These are phyloP conservation scores for Rasamsonia emersonii DNA, from an alignment of 2,329 filamentous ascomycete genomes.

Conservation along the genomic window DNA sequence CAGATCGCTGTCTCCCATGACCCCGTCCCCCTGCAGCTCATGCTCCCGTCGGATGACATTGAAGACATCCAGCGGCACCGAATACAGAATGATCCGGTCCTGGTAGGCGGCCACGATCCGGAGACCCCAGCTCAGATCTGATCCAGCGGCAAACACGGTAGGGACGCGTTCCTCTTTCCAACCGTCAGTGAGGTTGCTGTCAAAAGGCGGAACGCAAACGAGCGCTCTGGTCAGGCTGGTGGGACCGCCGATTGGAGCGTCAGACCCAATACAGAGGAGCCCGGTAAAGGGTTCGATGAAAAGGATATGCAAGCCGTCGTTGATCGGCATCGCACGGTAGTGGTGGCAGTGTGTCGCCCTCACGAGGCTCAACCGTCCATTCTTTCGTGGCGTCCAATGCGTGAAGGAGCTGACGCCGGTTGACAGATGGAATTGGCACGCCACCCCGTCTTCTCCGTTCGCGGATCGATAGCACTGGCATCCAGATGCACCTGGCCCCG, in stretches of 20 bases:
- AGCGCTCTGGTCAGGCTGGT: constrained; percentile 53
- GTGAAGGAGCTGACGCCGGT: constrained; percentile 19
- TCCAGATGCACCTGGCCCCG: constrained; percentile 28
- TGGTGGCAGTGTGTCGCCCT: constrained; percentile 46
- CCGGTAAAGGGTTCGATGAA: constrained; percentile 54
- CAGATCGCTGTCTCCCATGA: constrained; percentile 27
- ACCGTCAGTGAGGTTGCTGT: constrained; percentile 7
- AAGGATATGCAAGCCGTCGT: constrained; percentile 56
- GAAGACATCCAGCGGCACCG: constrained; percentile 51
- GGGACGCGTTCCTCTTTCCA: constrained; percentile 30
- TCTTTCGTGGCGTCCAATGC: constrained; percentile 15
- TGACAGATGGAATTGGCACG: constrained; percentile 22
- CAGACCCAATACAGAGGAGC: constrained; percentile 52
- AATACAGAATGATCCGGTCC: constrained; percentile 50
- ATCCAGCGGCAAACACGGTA: constrained; percentile 47
- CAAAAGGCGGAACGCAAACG: constrained; percentile 40
- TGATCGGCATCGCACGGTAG: constrained; percentile 55
- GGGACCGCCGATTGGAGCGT: constrained; percentile 50
- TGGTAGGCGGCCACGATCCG: constrained; percentile 50
- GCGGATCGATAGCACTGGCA: constrained; percentile 20
- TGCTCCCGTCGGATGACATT: constrained; percentile 28
- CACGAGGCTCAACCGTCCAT: constrained; percentile 23
- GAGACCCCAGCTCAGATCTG: constrained; percentile 50
- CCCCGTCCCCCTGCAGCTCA: constrained; percentile 20
- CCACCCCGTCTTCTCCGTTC: constrained; percentile 12